These are phyloP conservation scores for Cylindrodendrum hubeiense DNA, from an alignment of 2,329 filamentous ascomycete species.

Conservation along the genomic window DNA sequence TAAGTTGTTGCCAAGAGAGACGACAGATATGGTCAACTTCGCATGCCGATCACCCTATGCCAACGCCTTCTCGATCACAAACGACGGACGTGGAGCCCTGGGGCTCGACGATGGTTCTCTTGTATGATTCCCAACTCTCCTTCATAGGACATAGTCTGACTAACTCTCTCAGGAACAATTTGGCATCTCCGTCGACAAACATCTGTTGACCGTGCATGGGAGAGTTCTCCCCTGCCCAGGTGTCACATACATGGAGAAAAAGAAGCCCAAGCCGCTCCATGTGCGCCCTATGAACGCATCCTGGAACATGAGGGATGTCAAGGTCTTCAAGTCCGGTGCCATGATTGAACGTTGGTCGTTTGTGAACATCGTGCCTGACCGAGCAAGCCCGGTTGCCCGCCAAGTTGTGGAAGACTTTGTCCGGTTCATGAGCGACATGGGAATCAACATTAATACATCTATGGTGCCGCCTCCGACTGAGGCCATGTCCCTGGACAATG, in stretches of 20 bases:
- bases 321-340: slow-evolving; percentile 65
- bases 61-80: slow-evolving; percentile 76
- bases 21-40: slow-evolving; percentile 77
- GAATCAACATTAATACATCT: slow-evolving; percentile 52
- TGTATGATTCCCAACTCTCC: slow-evolving; percentile 18
- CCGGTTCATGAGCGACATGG: slow-evolving; percentile 52
- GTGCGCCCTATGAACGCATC: slow-evolving; percentile 62
- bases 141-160: not conserved
- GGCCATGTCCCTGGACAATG: slow-evolving; percentile 16
- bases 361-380: slow-evolving; percentile 52
- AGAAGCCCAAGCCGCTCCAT: slow-evolving; percentile 34
- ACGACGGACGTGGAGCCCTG: slow-evolving; percentile 67
- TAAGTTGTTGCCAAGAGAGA: slow-evolving; percentile 72
- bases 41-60: slow-evolving; percentile 75
- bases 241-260: slow-evolving; percentile 66
- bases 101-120: slow-evolving; percentile 65
- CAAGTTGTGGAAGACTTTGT: slow-evolving; percentile 50
- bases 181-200: slow-evolving; percentile 70
- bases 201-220: slow-evolving; percentile 78
- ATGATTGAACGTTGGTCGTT: slow-evolving; percentile 64
- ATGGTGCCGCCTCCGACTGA: slow-evolving; percentile 29
- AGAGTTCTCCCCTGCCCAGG: slow-evolving; percentile 74
- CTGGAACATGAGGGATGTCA: slow-evolving; percentile 76
- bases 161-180: slow-evolving; percentile 59
- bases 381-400: slow-evolving; percentile 22